Percentiles rank a stretch among this genome's conserved stretches.
phyloP scores from a whole-genome alignment of 78 protist genomes.

The Paratrimastix pyriformis region DNA sequence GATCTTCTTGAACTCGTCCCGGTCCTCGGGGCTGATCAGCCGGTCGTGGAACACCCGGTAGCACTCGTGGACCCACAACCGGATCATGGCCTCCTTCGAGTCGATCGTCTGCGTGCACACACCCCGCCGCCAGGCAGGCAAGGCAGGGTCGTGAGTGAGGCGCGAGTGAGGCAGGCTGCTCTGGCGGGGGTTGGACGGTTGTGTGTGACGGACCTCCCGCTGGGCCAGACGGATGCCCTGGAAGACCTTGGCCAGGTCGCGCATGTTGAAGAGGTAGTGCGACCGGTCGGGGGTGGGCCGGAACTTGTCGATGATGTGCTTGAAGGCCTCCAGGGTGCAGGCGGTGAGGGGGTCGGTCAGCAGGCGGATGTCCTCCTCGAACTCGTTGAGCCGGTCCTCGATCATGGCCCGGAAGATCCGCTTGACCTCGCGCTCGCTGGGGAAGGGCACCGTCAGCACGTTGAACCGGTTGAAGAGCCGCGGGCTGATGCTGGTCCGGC shows the following conservation, averaged over 20 bases:
- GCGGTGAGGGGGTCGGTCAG: constrained; percentile 21
- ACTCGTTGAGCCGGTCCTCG: constrained; percentile 11
- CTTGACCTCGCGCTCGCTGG: constrained; percentile 25
- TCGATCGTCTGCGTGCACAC: neutral
- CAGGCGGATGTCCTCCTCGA: constrained; percentile 41
- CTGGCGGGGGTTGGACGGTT: neutral
- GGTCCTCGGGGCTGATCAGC: constrained; percentile 15
- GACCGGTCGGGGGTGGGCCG: constrained; percentile 55
- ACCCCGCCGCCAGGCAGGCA: neutral
- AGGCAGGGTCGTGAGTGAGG: neutral
- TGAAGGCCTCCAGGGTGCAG: constrained; percentile 45
- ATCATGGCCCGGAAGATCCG: constrained; percentile 52
- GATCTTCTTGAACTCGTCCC: neutral
- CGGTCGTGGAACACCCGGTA: constrained; percentile 49
- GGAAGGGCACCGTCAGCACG: constrained; percentile 54
- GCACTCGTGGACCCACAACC: constrained; percentile 49
- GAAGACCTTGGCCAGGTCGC: constrained; percentile 53
- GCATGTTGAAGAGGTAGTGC: constrained; percentile 66
- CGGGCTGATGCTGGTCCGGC: constrained; percentile 35
- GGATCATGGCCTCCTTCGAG: constrained; percentile 16
- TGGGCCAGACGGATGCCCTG: constrained; percentile 39
- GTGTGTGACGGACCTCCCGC: neutral
- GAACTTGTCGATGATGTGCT: constrained; percentile 11
- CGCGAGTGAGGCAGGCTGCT: too few species aligned
- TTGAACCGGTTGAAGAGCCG: constrained; percentile 44